Conservation (phyloP, 257 asterid genomes). For the Solanum sejunctum region DNA sequence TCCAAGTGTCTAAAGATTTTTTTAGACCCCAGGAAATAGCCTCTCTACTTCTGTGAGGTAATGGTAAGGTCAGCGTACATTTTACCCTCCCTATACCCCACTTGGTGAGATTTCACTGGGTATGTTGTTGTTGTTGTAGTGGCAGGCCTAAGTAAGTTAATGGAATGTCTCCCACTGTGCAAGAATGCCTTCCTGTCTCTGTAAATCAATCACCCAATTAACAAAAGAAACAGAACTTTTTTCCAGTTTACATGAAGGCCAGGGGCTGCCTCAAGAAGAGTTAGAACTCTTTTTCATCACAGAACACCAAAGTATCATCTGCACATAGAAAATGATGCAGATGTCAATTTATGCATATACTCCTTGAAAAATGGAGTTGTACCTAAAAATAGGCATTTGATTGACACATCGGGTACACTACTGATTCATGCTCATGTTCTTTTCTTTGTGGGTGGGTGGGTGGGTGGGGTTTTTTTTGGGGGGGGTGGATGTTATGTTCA, state of each 20-base stretch:
- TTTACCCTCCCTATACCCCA: too few species aligned
- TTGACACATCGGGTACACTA: not conserved
- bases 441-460: too few species aligned
- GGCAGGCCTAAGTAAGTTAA: not conserved
- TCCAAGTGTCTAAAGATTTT: not conserved
- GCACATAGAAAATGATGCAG: not conserved
- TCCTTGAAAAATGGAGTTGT: not conserved
- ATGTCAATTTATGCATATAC: not conserved
- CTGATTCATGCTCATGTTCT: not conserved
- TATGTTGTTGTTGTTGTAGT: not conserved
- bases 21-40: not conserved
- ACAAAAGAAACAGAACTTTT: not conserved
- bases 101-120: too few species aligned
- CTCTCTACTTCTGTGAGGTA: too few species aligned
- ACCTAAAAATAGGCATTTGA: not conserved
- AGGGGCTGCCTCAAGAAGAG: not conserved
- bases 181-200: not conserved
- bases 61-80: too few species aligned
- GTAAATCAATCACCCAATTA: not conserved
- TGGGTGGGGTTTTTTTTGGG: rapidly evolving
- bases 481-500: too few species aligned
- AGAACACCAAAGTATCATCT: not conserved
- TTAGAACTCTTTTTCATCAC: not conserved
- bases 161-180: not conserved
- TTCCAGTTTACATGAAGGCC: not conserved